phyloP scores from a whole-genome alignment of 371 early-diverging fungal species.

The Mucor sp. region DNA sequence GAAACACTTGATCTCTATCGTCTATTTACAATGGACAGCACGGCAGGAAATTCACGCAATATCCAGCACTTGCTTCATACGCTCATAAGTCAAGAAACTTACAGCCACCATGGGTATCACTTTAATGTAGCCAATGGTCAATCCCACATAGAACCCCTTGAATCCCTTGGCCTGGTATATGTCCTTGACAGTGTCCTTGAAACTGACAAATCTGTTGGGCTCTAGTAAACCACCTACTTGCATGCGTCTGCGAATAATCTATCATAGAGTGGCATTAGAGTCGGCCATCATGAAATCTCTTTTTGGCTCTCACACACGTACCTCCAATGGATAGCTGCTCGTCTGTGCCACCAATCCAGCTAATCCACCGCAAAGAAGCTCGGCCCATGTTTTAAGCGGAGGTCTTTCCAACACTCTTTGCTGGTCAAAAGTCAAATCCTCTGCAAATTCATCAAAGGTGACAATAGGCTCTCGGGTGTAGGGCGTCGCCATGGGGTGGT shows the following conservation, averaged over 20 bases:
- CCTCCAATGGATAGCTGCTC: slow-evolving; percentile 89
- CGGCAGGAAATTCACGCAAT: slow-evolving; percentile 45
- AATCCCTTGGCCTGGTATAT: slow-evolving; percentile 73
- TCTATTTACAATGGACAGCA: not conserved
- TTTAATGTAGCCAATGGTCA: slow-evolving; percentile 95
- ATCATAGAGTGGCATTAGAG: too few relatives aligned
- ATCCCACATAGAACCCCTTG: slow-evolving; percentile 94
- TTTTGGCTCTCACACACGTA: not conserved
- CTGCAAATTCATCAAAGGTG: slow-evolving; percentile 11
- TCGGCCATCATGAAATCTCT: too few relatives aligned
- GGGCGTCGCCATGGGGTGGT: slow-evolving; percentile 32
- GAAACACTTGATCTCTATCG: not conserved
- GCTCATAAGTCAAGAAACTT: slow-evolving; percentile 85
- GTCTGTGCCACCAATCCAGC: slow-evolving; percentile 91
- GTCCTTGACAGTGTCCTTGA: slow-evolving; percentile 59
- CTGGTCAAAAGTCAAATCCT: slow-evolving; percentile 30
- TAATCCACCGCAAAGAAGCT: slow-evolving; percentile 80
- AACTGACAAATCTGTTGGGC: slow-evolving; percentile 56
- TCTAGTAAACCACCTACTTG: slow-evolving; percentile 79
- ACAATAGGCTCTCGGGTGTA: slow-evolving; percentile 21
- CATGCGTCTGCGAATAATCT: slow-evolving; percentile 86
- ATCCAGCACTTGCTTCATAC: slow-evolving; percentile 66
- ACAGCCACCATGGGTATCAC: slow-evolving; percentile 92
- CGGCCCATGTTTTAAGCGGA: slow-evolving; percentile 69
- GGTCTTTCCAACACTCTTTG: slow-evolving; percentile 14